Percentiles rank a stretch among this genome's conserved stretches.
These are phyloP conservation scores for Helotiales sp. DNA, from an alignment of 2,329 filamentous ascomycete species.

Conservation along the genomic window DNA sequence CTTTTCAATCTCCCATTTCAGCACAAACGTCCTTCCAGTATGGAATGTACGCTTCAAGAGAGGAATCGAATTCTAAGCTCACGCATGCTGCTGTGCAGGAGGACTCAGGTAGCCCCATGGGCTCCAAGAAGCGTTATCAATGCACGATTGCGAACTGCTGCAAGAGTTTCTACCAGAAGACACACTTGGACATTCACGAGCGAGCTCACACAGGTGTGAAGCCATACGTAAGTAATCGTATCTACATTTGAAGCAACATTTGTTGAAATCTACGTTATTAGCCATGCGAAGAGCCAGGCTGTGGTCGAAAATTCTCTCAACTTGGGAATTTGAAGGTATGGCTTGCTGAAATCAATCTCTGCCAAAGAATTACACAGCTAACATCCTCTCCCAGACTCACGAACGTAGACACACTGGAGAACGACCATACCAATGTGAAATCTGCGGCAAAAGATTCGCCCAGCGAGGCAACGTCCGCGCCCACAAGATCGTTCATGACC, in stretches of 20 bases:
- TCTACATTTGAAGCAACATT: neutral
- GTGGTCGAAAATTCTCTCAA: slow-evolving; percentile 84
- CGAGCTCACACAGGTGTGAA: slow-evolving; percentile 88
- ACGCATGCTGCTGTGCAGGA: slow-evolving; percentile 33
- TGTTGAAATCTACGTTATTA: slow-evolving; percentile 29
- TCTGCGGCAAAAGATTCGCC: slow-evolving; percentile 82
- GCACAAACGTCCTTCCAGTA: slow-evolving; percentile 17
- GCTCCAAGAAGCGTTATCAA: slow-evolving; percentile 64
- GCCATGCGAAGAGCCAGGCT: slow-evolving; percentile 71
- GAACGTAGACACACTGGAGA: slow-evolving; percentile 87
- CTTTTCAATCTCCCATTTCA: slow-evolving; percentile 44
- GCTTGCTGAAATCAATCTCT: no score
- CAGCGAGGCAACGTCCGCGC: slow-evolving; percentile 85
- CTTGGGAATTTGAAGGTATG: slow-evolving; percentile 84
- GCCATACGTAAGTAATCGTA: slow-evolving; percentile 77
- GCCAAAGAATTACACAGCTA: no score
- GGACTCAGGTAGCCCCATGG: slow-evolving; percentile 23
- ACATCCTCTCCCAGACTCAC: slow-evolving; percentile 66
- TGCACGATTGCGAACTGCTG: slow-evolving; percentile 77
- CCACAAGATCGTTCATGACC: slow-evolving; percentile 80
- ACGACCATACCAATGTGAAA: slow-evolving; percentile 78
- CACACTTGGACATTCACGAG: slow-evolving; percentile 88
- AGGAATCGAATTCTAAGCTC: slow-evolving; percentile 33
- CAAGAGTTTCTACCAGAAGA: slow-evolving; percentile 89
- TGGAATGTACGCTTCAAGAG: slow-evolving; percentile 14